These are phyloP conservation scores for Starmerella apicola DNA, from an alignment of 805 yeast genomes.

Conservation along the genomic window DNA sequence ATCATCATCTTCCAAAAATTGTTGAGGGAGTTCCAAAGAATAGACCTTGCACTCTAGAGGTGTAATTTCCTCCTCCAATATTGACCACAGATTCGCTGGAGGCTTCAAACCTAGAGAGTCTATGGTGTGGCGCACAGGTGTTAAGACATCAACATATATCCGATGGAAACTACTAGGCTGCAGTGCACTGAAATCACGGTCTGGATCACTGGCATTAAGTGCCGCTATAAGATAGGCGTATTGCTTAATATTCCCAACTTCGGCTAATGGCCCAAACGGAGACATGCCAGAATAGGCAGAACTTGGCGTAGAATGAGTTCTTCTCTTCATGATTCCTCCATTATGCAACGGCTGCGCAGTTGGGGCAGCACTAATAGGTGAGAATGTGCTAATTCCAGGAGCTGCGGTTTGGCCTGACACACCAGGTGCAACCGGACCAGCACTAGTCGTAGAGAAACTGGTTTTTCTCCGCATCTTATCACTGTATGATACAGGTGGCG, in stretches of 20 bases:
- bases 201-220: slow-evolving; percentile 85
- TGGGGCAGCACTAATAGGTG: too few species aligned
- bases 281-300: slow-evolving; percentile 23
- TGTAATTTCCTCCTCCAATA: slow-evolving; percentile 71
- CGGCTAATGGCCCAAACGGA: slow-evolving; percentile 88
- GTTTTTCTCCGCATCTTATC: slow-evolving; percentile 6
- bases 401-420: neutral
- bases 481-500: slow-evolving; percentile 17
- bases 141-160: slow-evolving; percentile 21
- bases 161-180: slow-evolving; percentile 67
- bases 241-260: slow-evolving; percentile 72
- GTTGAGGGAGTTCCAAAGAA: slow-evolving; percentile 35
- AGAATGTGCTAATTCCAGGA: neutral
- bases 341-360: too few species aligned
- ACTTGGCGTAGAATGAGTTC: slow-evolving; percentile 22
- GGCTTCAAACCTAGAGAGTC: slow-evolving; percentile 39
- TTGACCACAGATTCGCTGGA: slow-evolving; percentile 76
- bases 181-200: slow-evolving; percentile 80
- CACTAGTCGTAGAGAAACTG: neutral
- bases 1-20: slow-evolving; percentile 49
- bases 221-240: slow-evolving; percentile 87
- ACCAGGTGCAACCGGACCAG: neutral
- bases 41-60: slow-evolving; percentile 39
- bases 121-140: slow-evolving; percentile 57
- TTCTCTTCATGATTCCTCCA: slow-evolving; percentile 14